A percentile compares a stretch with the other conserved stretches of the same genome.
phyloP scores from a whole-genome alignment of 805 yeast species.

The Metschnikowia colocasiae region DNA sequence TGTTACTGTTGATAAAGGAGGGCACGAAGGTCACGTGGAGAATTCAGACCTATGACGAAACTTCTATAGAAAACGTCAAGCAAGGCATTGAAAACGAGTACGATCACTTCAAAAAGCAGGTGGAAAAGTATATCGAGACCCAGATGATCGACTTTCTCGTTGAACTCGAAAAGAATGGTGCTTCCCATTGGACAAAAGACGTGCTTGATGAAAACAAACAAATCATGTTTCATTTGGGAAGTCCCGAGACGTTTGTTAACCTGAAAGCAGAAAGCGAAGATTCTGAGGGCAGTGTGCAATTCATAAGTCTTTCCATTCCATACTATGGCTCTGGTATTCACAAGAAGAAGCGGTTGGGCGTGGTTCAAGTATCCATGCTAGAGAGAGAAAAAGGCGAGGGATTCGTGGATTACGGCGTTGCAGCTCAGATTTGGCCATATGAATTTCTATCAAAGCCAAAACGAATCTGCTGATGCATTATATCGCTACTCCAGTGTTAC shows the following conservation, averaged over 20 bases:
- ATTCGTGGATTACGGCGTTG: conserved; percentile 8
- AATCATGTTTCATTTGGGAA: conserved; percentile 23
- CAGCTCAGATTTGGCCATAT: conserved; percentile 16
- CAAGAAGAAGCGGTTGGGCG: conserved; percentile 26
- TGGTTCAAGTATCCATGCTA: conserved; percentile 30
- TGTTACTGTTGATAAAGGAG: conserved; percentile 15
- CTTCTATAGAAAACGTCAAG: conserved; percentile 26
- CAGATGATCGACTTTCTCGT: conserved; percentile 28
- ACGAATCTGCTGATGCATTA: background rate
- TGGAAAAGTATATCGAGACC: conserved; percentile 24
- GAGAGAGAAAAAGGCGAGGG: conserved; percentile 15
- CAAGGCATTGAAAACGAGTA: conserved; percentile 37
- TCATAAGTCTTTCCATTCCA: conserved; percentile 36
- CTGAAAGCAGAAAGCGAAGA: conserved; percentile 20
- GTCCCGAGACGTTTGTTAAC: conserved; percentile 17
- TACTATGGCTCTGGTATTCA: conserved; percentile 23
- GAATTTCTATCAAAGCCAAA: conserved; percentile 6
- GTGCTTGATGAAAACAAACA: conserved; percentile 35
- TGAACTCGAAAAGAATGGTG: conserved; percentile 8
- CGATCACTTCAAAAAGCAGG: conserved; percentile 31
- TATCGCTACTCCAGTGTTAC: too few species aligned
- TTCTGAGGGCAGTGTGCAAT: conserved; percentile 10
- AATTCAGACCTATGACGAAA: conserved; percentile 32
- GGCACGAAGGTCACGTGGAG: conserved; percentile 7
- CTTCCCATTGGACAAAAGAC: background rate